Evolutionary conservation across 768 basidiomycete species (phyloP), one percentile per base, ranked within the genome.

Genomic region (Mycena belliarum): DNA sequence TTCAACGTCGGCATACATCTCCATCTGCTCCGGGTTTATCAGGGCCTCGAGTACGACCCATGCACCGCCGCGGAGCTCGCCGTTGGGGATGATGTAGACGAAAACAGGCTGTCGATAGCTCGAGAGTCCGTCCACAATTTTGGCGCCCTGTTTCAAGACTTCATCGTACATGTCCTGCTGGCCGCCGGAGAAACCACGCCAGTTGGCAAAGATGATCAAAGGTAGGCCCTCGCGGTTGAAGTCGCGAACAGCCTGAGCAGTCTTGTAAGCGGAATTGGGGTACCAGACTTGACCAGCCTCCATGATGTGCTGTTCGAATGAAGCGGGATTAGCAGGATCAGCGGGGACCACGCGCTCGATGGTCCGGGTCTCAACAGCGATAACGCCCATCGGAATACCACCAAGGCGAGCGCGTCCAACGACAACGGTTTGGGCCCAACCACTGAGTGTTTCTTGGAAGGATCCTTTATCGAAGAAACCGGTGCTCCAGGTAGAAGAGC

Each of bases 271-370:
- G 6, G 94, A 96, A 74, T 99, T 98, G 33, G 97, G 97, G 72
- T 98, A 98, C 97, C 97, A 99, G 24, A 98, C 97, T 74, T 96
- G 94, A 64, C 97, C 97, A n/a, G 97, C 97, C 71, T 98, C 95
- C 89, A 98, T 96, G 73, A 98, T 94, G 65, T 89, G 89, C 69
- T 95, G 95, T 72, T 99, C 97, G 72, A 95, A 93, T 8, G 96
- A 98, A 15, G 89, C 81, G 4, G 96, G 90, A 73, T 98, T 99
- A 51, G 97, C 97, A 14, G 97, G 97, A 66, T 99, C 97, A 41
- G 97, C 97, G 29, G 97, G 95, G 37, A 98, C 91, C 45, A 98
- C 80, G 28, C 95, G 91, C 74, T 99, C 97, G 63, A 98, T 91
- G 10, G 93, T 97, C 44, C 97, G 89, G 15, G 97, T 97, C 76